These are phyloP conservation scores for Plasmodium inui DNA, from an alignment of 169 alveolate genomes.

Conservation along the genomic window DNA sequence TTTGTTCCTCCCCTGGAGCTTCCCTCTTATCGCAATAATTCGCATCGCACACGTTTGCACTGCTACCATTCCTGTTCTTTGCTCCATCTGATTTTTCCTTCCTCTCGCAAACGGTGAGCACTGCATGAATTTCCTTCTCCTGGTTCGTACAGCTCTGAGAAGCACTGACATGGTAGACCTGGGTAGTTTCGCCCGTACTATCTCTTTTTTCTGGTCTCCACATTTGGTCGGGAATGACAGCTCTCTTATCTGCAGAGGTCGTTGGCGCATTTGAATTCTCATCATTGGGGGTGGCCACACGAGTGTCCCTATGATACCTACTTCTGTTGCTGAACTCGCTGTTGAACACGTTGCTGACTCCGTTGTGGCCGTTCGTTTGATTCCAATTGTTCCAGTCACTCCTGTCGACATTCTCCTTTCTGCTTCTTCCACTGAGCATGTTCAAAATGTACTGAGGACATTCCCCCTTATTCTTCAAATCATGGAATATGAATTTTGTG, in stretches of 20 bases:
- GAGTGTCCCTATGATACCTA: neutral
- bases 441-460: neutral
- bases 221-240: neutral
- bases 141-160: neutral
- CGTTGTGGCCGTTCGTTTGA: neutral
- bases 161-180: neutral
- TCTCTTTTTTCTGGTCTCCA: neutral
- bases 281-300: neutral
- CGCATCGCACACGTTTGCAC: neutral
- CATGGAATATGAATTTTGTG: neutral
- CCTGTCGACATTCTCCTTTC: constrained; percentile 6
- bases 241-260: neutral
- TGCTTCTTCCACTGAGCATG: neutral
- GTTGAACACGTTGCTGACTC: neutral
- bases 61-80: neutral
- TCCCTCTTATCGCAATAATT: neutral
- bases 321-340: neutral
- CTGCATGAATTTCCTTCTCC: neutral
- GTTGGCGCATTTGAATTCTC: neutral
- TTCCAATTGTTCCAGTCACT: neutral
- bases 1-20: neutral
- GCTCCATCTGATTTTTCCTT: neutral
- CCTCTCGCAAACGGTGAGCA: neutral
- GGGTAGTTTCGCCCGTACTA: neutral
- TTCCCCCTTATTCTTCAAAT: neutral